Conservation (phyloP, 176 grass and related monocot species). For the Aechmea fasciata region DNA sequence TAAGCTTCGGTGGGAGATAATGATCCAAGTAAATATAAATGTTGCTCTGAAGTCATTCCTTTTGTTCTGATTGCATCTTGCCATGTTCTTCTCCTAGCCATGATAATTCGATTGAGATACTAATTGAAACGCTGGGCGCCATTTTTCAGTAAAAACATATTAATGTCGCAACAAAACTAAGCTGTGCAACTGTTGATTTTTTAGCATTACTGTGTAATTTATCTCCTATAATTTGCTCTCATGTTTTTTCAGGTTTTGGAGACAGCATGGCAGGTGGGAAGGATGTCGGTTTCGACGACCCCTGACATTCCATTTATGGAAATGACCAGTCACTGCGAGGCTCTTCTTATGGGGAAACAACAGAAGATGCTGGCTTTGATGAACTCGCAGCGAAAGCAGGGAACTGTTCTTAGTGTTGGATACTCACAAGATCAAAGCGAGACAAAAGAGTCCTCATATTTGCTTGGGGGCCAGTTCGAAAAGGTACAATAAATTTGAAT, state of each 20-base stretch:
- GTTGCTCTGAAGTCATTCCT: no score
- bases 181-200: no score
- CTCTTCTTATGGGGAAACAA: conserved; percentile 73
- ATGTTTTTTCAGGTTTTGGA: conserved; percentile 26
- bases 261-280: conserved; percentile 25
- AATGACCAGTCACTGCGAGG: conserved; percentile 41
- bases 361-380: conserved; percentile 84
- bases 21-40: no score
- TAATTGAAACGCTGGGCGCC: no score
- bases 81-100: no score
- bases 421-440: background rate
- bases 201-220: no score
- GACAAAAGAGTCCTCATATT: background rate
- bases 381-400: conserved; percentile 38
- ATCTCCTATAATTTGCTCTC: background rate
- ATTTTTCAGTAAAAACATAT: no score
- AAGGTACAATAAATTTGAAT: conserved; percentile 17
- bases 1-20: no score
- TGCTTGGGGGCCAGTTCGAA: conserved; percentile 5
- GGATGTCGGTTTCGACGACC: conserved; percentile 24
- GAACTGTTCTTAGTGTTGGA: conserved; percentile 2
- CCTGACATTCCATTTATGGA: conserved; percentile 32
- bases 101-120: no score
- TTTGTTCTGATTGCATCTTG: no score
- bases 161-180: no score